Evolutionary conservation across 371 early-diverging fungal genomes (phyloP), one percentile per base, ranked within the genome.

Genomic region (Mucor racemosus): DNA sequence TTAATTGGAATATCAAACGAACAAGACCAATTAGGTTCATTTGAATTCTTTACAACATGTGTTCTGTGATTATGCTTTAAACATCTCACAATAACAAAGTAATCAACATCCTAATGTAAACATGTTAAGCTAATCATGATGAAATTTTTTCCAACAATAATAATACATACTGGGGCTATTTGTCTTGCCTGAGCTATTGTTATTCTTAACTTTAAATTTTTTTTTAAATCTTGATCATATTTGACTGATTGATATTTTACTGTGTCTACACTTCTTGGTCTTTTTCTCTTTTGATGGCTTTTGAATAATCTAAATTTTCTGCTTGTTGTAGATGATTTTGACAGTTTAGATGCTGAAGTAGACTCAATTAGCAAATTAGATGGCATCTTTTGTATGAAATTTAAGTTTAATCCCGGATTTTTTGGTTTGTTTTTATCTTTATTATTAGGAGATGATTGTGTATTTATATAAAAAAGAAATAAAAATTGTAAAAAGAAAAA

Each of bases 11-110:
- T 74, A 46, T 86, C 86, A 69, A 89, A 89, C 55, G 79, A 64
- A 13, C 76, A 82, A 36, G 88, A 82, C 91, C 92, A 92, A 39
- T 76, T 74, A 0, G 92, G 92, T 44, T 85, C 82, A 15, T 88
- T 72, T 5, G 77, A 85, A 58, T 85, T 80, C 62, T 73, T 70
- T 44, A 87, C 63, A n/a, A 89, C 86, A 39, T 84, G 74, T 13
- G 92, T 90, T 8, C 82, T 80, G 60, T 81, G 79, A 21, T 76
- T 82, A 56, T 84, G 81, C 34, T 79, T 83, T 0, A 86, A 87
- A 58, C 84, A 66, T 10, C 79, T 75, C 26, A 84, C 60, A 26
- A 80, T 76, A 42, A 79, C 82, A 67, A 82, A 88, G 8, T 85
- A 81, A 62, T 85, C 83, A 5, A 39, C 5, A 61, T 58, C 58